Base-by-base conservation (phyloP, 257 asterid genomes). In the Capsicum pubescens region DNA sequence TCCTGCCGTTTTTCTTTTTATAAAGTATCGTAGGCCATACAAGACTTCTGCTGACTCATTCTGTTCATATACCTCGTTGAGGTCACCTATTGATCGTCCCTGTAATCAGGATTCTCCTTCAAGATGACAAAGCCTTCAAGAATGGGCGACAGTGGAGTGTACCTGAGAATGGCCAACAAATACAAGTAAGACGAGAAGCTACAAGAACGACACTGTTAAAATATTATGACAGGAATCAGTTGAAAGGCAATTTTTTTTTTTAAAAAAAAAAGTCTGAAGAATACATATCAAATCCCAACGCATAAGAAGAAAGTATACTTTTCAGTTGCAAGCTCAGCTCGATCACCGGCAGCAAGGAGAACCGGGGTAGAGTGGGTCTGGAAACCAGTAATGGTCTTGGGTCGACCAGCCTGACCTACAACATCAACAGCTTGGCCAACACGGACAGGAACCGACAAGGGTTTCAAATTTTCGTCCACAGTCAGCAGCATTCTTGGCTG, bases 341-440 rank as follows among this genome's bases (percentile, higher is more conserved):
- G 89, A 84, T 97, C 99, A 19, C 98, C 99, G 8, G 97, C 98
- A 52, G 97, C 87, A 50, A 97, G 90, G 72, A 97, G 97, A 72
- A 97, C 98, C 0, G 99, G 99, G n/a, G 99, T 97, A 3, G 98
- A 90, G 87, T 95, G 97, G 17, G 98, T 97, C 88, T 93, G 99
- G 91, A 97, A 95, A 5, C 98, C 98, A 0, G 99, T 96, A 7
- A 96, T 97, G 79, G 98, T 97, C 90, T 93, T 97, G 71, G 98
- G 98, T 16, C 98, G 97, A 80, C 98, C 99, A 0, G 98, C 97
- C 84, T 94, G 98, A 55, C 98, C 98, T 8, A 97, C 98, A 39
- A 95, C 98, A 86, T 95, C 99, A 15, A 97, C 98, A 59, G 98
- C 98, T 86, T 97, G 98, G 14, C 99, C 99, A 64, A 97, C 99